A percentile compares a stretch with the other conserved stretches of the same genome.
phyloP scores from a whole-genome alignment of 1,284 basidiomycete species.

The Rhizopogon parksii region DNA sequence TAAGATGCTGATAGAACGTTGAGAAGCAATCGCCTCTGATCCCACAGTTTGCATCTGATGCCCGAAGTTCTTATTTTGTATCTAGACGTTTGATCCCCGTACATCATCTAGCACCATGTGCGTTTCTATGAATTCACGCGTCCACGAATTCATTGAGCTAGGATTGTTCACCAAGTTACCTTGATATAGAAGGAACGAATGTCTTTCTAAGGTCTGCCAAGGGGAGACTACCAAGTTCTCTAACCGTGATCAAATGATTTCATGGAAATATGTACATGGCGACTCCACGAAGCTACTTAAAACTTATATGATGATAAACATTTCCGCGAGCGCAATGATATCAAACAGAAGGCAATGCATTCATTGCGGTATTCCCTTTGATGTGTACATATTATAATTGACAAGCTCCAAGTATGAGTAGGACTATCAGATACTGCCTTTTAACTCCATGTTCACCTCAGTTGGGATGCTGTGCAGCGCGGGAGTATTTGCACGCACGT shows the following conservation, averaged over 20 bases:
- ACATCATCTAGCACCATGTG: neutral
- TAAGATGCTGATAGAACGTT: slow-evolving; percentile 6
- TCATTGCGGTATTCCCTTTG: neutral
- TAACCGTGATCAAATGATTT: too few relatives aligned
- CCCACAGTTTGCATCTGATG: slow-evolving; percentile 26
- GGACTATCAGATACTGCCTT: too few relatives aligned
- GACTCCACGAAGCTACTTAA: neutral
- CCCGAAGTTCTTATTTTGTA: neutral
- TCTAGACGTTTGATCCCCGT: neutral
- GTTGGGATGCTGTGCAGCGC: neutral
- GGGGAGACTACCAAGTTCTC: neutral
- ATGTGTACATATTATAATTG: neutral
- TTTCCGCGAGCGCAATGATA: too few relatives aligned
- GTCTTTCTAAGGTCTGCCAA: too few relatives aligned
- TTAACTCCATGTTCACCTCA: too few relatives aligned
- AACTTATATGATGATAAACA: too few relatives aligned
- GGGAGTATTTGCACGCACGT: neutral
- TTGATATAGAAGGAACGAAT: too few relatives aligned
- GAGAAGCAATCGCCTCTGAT: slow-evolving; percentile 25
- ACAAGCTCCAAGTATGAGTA: too few relatives aligned
- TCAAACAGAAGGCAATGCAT: too few relatives aligned
- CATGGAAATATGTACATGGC: too few relatives aligned
- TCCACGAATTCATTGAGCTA: neutral
- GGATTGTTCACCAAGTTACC: neutral
- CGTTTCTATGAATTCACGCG: neutral